Percentiles rank a stretch among this genome's conserved stretches.
These are phyloP conservation scores for Aspergillus costaricaensis DNA, from an alignment of 2,329 filamentous ascomycete genomes.

Conservation along the genomic window DNA sequence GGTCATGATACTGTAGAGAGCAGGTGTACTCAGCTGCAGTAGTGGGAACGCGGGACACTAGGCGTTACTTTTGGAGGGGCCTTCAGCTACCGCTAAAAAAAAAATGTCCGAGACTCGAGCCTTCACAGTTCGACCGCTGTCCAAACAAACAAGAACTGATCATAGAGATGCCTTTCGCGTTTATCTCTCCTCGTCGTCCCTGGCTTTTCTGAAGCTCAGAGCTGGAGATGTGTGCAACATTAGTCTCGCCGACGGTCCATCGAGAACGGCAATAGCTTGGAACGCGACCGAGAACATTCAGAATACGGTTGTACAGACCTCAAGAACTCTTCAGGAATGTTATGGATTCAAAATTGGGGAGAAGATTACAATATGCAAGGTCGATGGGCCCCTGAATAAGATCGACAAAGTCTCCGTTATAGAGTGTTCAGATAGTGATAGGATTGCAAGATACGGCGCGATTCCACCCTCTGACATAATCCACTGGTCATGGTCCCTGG, in stretches of 20 bases:
- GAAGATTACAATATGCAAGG: conserved; percentile 62
- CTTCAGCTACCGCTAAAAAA: neutral
- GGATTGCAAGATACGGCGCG: conserved; percentile 36
- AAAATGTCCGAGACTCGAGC: conserved; percentile 41
- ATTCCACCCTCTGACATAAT: conserved; percentile 39
- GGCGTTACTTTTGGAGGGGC: neutral
- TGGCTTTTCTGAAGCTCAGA: conserved; percentile 57
- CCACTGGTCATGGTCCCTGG: conserved; percentile 54
- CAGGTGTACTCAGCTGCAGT: neutral
- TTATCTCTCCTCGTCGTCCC: conserved; percentile 57
- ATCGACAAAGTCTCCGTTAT: conserved; percentile 62
- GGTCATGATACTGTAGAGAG: neutral
- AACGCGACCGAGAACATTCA: conserved; percentile 63
- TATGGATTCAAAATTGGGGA: conserved; percentile 74
- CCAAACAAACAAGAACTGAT: conserved; percentile 49
- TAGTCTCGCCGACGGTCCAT: conserved; percentile 37
- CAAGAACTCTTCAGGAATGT: conserved; percentile 70
- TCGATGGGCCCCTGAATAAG: conserved; percentile 54
- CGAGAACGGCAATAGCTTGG: conserved; percentile 66
- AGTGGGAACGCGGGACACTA: neutral
- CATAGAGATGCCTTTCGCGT: conserved; percentile 62
- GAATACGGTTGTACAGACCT: conserved; percentile 69
- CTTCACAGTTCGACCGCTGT: conserved; percentile 59
- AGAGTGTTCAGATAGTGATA: conserved; percentile 55
- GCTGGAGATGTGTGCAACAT: conserved; percentile 60